Base-by-base conservation (phyloP, 495 filamentous ascomycete species). In the Neurospora tetrasperma region DNA sequence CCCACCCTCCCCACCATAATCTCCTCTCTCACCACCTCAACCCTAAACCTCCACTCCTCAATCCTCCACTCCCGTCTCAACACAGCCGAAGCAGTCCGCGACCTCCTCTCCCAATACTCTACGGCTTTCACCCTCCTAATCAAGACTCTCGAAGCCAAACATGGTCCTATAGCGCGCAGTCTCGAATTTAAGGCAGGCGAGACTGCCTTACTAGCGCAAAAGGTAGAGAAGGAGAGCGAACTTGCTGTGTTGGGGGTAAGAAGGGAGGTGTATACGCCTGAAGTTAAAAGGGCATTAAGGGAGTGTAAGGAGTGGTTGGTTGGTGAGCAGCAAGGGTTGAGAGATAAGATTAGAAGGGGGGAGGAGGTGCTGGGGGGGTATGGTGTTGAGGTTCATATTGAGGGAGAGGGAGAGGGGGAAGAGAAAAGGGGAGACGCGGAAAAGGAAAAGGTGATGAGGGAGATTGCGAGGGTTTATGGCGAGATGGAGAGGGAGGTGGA, bases 161-260 rank as follows among this genome's bases (percentile, higher is more conserved):
- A 94, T 81, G 91, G 91, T 46, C 80, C 86, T 4, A 75, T 92
- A 4, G 86, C 91, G 8, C 83, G 90, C 7, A 87, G 87, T 70
- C 82, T 93, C 41, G 86, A 88, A 46, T 82, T 86, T n/a, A 85
- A 87, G 42, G 90, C 90, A 8, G 79, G 84, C 44, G 84, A 86
- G 23, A 77, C 89, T 6, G 82, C 84, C 9, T 81, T 88, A 12
- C 85, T 88, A 44, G 81, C 88, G 5, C 85, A 84, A 82, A 84
- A 84, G 62, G 86, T 86, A 48, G 74, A 75, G 14, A 42, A 75
- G 2, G 82, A 81, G 10, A 82, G 79, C 5, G 77, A 83, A 74
- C 74, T 78, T 4, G 71, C 81, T 46, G 72, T 82, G 42, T 75
- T 77, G 79, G 73, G 73, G 0, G 76, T 76, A 0, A 66, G 0